Conservation (phyloP, 176 grass and related monocot genomes). For the Avena sativa region DNA sequence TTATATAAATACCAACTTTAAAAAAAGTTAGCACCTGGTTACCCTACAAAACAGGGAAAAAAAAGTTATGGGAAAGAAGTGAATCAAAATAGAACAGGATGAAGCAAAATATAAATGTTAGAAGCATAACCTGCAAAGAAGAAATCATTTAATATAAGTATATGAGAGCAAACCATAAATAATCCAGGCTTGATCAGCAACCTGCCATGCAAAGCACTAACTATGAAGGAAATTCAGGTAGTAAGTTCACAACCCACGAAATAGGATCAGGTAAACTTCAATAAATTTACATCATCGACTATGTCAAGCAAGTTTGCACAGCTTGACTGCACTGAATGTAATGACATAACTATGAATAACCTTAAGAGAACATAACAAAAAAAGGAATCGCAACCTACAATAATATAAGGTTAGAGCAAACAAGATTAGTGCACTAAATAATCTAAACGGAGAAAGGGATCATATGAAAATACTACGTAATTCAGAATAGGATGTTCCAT, state of each 20-base stretch:
- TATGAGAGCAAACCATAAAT: slow-evolving; percentile 65
- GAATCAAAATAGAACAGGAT: slow-evolving; percentile 45
- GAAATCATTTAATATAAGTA: slow-evolving; percentile 46
- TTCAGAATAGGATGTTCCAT: slow-evolving; percentile 47
- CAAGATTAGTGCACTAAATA: slow-evolving; percentile 21
- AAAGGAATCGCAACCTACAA: neutral
- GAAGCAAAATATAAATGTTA: slow-evolving; percentile 39
- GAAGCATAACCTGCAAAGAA: slow-evolving; percentile 59
- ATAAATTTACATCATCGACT: slow-evolving; percentile 43
- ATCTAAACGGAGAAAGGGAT: slow-evolving; percentile 20
- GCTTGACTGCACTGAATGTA: slow-evolving; percentile 21
- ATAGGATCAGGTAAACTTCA: slow-evolving; percentile 28
- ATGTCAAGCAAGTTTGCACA: slow-evolving; percentile 27
- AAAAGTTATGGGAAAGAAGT: slow-evolving; percentile 40
- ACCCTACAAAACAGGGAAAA: slow-evolving; percentile 78
- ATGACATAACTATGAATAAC: slow-evolving; percentile 35
- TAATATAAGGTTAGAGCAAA: slow-evolving; percentile 32
- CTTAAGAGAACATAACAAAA: neutral
- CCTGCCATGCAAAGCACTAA: slow-evolving; percentile 54
- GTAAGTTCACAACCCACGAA: slow-evolving; percentile 3
- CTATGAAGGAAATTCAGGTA: slow-evolving; percentile 29
- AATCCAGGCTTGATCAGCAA: slow-evolving; percentile 53
- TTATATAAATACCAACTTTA: slow-evolving; percentile 20
- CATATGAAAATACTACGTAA: slow-evolving; percentile 41
- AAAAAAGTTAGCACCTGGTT: slow-evolving; percentile 48